Evolutionary conservation across 2,329 filamentous ascomycete species (phyloP).

Genomic region (Aspergillus sp.): DNA sequence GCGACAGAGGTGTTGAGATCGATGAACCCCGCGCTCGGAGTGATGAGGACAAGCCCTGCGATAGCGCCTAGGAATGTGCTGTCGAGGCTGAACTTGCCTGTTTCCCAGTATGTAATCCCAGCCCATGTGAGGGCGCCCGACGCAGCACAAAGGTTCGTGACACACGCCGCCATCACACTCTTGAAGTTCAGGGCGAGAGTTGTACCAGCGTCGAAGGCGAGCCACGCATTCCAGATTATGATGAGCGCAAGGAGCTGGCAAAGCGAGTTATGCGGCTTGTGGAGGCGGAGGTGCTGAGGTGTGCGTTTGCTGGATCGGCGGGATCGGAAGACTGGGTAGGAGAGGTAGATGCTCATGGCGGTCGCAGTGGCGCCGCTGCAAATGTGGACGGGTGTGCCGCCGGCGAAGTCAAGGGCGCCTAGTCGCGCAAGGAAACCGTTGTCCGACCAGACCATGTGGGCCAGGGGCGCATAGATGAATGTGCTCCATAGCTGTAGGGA

Average conservation of each 20-base stretch:
- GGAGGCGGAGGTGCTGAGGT: constrained; percentile 52
- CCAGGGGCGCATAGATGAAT: constrained; percentile 53
- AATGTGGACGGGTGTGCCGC: constrained; percentile 71
- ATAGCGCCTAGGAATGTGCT: constrained; percentile 59
- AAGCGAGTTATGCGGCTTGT: constrained; percentile 54
- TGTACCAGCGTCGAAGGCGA: constrained; percentile 57
- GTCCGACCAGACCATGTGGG: constrained; percentile 56
- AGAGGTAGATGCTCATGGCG: constrained; percentile 54
- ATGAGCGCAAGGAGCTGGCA: constrained; percentile 55
- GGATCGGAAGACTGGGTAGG: constrained; percentile 55
- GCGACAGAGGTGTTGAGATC: constrained; percentile 55
- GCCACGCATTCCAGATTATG: constrained; percentile 58
- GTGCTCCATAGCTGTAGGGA: constrained; percentile 51
- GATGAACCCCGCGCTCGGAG: constrained; percentile 55
- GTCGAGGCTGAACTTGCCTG: constrained; percentile 53
- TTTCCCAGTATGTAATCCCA: constrained; percentile 49
- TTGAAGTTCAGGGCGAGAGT: constrained; percentile 56
- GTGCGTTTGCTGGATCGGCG: constrained; percentile 50
- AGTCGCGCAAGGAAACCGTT: constrained; percentile 50
- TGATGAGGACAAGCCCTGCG: constrained; percentile 59
- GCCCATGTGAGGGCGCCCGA: constrained; percentile 55
- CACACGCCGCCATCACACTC: constrained; percentile 55
- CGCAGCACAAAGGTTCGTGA: constrained; percentile 56
- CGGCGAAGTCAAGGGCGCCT: constrained; percentile 65
- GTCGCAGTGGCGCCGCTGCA: constrained; percentile 51